These are phyloP conservation scores for Luzula sylvatica DNA, from an alignment of 176 grass and related monocot species.

Conservation along the genomic window DNA sequence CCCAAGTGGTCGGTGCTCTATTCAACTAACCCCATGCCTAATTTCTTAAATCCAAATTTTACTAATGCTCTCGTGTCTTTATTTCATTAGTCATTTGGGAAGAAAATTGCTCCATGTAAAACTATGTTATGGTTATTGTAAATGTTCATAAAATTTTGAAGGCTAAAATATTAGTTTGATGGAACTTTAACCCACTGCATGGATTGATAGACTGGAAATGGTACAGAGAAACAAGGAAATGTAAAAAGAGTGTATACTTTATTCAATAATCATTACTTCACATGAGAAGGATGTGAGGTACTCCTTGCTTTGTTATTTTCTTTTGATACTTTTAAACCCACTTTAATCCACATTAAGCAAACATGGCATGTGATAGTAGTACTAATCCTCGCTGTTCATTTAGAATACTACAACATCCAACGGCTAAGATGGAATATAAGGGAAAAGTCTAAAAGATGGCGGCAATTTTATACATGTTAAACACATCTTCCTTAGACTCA, in stretches of 20 bases:
- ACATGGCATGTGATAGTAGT: slow-evolving; percentile 12
- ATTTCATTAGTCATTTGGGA: too few species aligned
- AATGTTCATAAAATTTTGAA: too few species aligned
- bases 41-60: slow-evolving; percentile 10
- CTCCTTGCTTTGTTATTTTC: slow-evolving; percentile 15
- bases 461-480: background rate
- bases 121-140: too few species aligned
- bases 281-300: slow-evolving; percentile 14
- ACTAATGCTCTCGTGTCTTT: too few species aligned
- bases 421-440: background rate
- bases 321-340: slow-evolving; percentile 1
- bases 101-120: too few species aligned
- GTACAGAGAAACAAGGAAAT: background rate
- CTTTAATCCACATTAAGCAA: slow-evolving; percentile 25
- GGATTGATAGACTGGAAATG: too few species aligned
- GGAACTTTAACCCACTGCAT: too few species aligned
- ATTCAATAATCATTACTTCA: slow-evolving; percentile 3
- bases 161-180: too few species aligned
- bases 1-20: slow-evolving; percentile 15
- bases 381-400: background rate
- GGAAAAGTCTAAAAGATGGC: background rate
- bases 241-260: slow-evolving; percentile 5
- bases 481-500: too few species aligned
- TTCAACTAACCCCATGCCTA: slow-evolving; percentile 1
- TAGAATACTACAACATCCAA: background rate